Base-by-base conservation (phyloP, 208 protist species). In the Willaertia magna region DNA sequence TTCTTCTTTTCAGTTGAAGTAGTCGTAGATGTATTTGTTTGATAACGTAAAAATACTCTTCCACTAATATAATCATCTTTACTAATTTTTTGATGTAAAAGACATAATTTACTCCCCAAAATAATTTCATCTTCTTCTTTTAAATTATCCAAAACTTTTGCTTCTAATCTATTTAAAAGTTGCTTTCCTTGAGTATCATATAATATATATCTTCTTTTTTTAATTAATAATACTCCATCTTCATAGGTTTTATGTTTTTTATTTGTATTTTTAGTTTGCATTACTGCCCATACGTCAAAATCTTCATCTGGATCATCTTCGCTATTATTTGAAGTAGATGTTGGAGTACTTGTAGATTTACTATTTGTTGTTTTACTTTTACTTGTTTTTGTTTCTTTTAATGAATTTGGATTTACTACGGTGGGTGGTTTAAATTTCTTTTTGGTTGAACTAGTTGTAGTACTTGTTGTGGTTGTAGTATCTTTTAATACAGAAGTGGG, bases 231-330 rank as follows among this genome's bases (percentile, higher is more conserved):
- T 26, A 86, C 9, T 43, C 84, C 84, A 67, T 86, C 84, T 47
- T 74, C 48, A 86, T 75, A 86, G 0, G 51, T 48, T 47, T 86
- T 86, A 46, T 86, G 84, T 67, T 86, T 86, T 26, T 86, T 86
- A 40, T 86, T 86, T 1, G 39, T 34, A 20, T 26, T 82, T 16
- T 86, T 86, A 4, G 39, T 39, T 9, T 48, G 74, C 84, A 86
- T 86, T 2, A 86, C 84, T 4, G 4, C 34, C 48, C 46, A 84
- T n/a, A 47, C 40, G 20, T 81, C 44, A 51, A 7, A 40, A 12
- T 81, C 44, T 9, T 52, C 43, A 18, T 81, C 44, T 26, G 48
- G 43, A 34, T 81, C 39, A 43, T 51, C 26, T 51, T 40, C 42
- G 51, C 14, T 39, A 51, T 30, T 52, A 40, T 51, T 81, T 44